Evolutionary conservation across 495 filamentous ascomycete genomes (phyloP), one percentile per base, ranked within the genome.

Genomic region (Rostrohypoxylon terebratum): DNA sequence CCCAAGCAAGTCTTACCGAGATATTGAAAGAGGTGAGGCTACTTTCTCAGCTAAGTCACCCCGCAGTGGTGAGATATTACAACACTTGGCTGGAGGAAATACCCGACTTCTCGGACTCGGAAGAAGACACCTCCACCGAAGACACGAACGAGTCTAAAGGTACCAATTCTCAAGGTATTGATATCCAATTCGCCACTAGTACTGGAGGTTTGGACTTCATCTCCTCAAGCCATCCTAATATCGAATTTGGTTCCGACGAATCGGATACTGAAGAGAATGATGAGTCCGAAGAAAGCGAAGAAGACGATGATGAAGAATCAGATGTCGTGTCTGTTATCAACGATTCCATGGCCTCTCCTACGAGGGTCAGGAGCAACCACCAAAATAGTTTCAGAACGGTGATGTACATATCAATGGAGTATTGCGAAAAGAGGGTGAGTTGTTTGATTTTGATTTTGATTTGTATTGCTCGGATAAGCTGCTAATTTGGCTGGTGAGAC

Each of bases 11-110:
- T 23, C 81, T 98, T 54, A 92, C 92, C 21, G 91, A 95, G 71
- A 93, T 97, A 23, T 81, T 98, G 28, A 97, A 93, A 36, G 96
- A 99, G 80, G 94, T 97, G 51, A 91, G 94, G 78, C 81, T 98
- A 21, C 85, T 99, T 8, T 97, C 96, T 14, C 88, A 92, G 59
- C 85, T 99, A 71, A 98, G 97, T 80, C 94, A 99, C 82, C 94
- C 94, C 3, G 93, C 96, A 72, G 96, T 99, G 16, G 96, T 99
- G 36, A 88, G 96, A 20, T 99, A 98, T 76, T 98, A 93, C 78
- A 93, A 94, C 21, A 94, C 96, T 1, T 98, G 96, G 96, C 84
- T 94, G 3, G 96, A 99, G 76, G 91, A 94, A 68, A 69, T 83
- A 38, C 67, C 75, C 59, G 87, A 94, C 63, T 80, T 84, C 23